Evolutionary conservation across 2,329 filamentous ascomycete species (phyloP), one percentile per base, ranked within the genome.

Genomic region (Zopfia rhizophila): DNA sequence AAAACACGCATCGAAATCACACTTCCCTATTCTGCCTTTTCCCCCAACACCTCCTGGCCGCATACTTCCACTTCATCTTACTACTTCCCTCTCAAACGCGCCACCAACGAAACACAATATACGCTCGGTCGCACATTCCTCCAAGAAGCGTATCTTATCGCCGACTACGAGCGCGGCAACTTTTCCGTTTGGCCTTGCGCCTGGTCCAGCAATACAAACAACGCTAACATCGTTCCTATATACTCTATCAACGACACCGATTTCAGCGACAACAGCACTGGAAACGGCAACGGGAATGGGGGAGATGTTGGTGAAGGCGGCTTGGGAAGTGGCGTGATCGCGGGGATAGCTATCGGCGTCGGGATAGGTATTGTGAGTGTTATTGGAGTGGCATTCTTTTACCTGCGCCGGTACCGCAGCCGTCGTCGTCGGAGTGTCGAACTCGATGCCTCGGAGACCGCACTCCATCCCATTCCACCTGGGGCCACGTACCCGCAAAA

Each of bases 101-200:
- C 67, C 3, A 45, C 55, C 7, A 66, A 68, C 27, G 51, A 62
- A 4, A 55, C 48, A 1, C 60, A 67, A 38, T 62, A 64, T 39
- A 62, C 60, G 0, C 53, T 72, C 5, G 69, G 69, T 3, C 57
- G 69, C 2, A 49, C 63, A 2, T 67, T 72, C 21, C 45, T 72
- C 14, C 69, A 72, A 49, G 67, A 70, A 50, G 65, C 69, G 6
- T 72, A 72, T 45, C 14, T 72, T 8, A 53, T 65, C 7, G 65
- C 60, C 3, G 64, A 72, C 33, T 69, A 66, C 33, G 66, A 66
- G 22, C 50, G 54, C 12, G 33, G 46, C 12, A 64, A 61, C 17
- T 68, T 69, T 49, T 68, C 59, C 1, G 58, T 87, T 3, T 56
- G 47, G 49, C 55, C 52, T 8, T 51, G 47, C 54, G 80, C 81